Base-by-base conservation (phyloP, 148 eudicot genomes). In the Vaccinium darrowii region DNA sequence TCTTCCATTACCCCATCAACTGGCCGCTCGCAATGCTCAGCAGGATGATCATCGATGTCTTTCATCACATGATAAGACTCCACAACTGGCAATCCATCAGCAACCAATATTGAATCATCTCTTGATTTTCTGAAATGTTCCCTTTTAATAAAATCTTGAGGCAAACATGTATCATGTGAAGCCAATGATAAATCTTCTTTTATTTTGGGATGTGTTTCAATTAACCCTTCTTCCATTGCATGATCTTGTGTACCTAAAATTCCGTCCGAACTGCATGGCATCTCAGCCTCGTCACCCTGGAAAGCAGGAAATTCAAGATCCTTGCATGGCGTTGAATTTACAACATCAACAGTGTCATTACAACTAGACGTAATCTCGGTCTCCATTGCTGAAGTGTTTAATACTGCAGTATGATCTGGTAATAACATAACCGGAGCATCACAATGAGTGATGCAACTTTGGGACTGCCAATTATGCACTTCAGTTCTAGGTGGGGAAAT, bases 1-100 rank as follows among this genome's bases (percentile, higher is more conserved):
- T 86, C 89, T 60, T 84, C 87, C 88, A 84, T 83, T 65, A 57
- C 78, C 83, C 79, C 82, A 75, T 87, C 85, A 56, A 77, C 76
- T 33, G 73, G 49, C 39, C 52, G 79, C 57, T 86, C 80, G 63
- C 65, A 50, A n/a, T 76, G 62, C 19, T 76, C 86, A 77, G 8
- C 82, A 60, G 58, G 81, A 81, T 83, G 81, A 78, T 82, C 76
- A 80, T 86, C n/a, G n/a, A 49, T 60, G 27, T 25, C 84, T 49
- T 76, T 84, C 79, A 72, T 71, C 84, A 78, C 84, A 81, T 80
- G 73, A 81, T 63, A 11, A 36, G 85, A 83, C 78, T 82, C 91
- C 50, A 75, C 74, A 82, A 54, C 76, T 62, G 88, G 84, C 15
- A 81, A 65, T 81, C 57, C 83, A 78, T 75, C 80, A 80, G 84